phyloP scores from a whole-genome alignment of 2,329 filamentous ascomycete species.

The Penicillium hordei region DNA sequence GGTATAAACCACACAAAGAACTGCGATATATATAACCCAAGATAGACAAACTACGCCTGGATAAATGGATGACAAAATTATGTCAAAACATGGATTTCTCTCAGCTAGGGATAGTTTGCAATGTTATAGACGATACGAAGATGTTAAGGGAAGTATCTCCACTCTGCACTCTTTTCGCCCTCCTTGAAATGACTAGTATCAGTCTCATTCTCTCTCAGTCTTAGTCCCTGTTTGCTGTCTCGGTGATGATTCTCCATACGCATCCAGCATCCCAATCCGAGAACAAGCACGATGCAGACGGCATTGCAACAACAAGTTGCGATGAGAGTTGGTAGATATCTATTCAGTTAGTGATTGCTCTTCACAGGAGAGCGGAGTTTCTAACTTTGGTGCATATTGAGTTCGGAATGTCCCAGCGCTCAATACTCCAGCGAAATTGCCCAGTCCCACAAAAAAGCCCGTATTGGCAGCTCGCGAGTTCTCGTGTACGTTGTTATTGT shows the following conservation, averaged over 20 bases:
- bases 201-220: slow-evolving; percentile 40
- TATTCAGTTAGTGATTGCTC: background rate
- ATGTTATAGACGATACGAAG: no score
- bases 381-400: slow-evolving; percentile 48
- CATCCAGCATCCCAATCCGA: slow-evolving; percentile 49
- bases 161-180: slow-evolving; percentile 41
- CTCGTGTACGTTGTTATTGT: slow-evolving; percentile 55
- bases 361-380: no score
- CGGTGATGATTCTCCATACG: slow-evolving; percentile 45
- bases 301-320: slow-evolving; percentile 47
- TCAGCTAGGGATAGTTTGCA: no score
- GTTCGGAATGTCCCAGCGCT: slow-evolving; percentile 47
- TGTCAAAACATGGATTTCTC: no score
- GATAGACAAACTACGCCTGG: no score
- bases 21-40: no score
- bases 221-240: slow-evolving; percentile 40
- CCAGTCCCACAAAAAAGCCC: slow-evolving; percentile 50
- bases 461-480: slow-evolving; percentile 51
- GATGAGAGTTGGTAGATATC: slow-evolving; percentile 50
- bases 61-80: no score
- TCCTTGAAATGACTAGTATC: slow-evolving; percentile 42
- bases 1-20: no score
- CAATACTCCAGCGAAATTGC: slow-evolving; percentile 52
- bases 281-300: slow-evolving; percentile 42
- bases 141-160: slow-evolving; percentile 28